Base-by-base conservation (phyloP, 2,329 filamentous ascomycete genomes). In the Phyllosticta citrichinensis region DNA sequence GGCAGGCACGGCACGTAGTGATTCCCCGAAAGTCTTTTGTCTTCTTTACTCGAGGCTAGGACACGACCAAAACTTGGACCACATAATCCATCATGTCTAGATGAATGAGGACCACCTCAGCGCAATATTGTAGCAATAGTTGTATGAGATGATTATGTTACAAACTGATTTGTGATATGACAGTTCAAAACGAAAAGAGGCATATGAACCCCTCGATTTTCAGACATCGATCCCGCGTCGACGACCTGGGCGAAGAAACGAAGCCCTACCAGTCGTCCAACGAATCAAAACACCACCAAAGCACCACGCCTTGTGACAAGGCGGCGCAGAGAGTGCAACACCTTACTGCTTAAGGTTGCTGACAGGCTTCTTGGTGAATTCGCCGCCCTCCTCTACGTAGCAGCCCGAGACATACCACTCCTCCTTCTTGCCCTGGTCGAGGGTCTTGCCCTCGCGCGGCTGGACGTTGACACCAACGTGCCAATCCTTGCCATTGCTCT, bases 351-450 rank as follows among this genome's bases (percentile, higher is more conserved):
- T 3, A 73, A 79, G 35, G 79, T 62, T 1, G 14, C 14, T n/a
- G 40, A 47, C 40, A 2, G 40, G 74, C 40, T n/a, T 47, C 14
- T n/a, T 47, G 40, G 40, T 47, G 5, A 47, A n/a, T 5, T 47
- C 40, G 6, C n/a, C 69, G 3, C 82, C 84, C 55, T 75, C 79
- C 78, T 90, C 87, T 56, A 89, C 79, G 67, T 88, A 90, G 3
- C 88, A 83, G 9, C 87, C 86, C 3, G 82, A 86, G 74, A 88
- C 89, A 71, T 83, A 88, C 77, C 86, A 85, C 68, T 89, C 86
- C 76, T 89, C 87, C 40, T n/a, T 47, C 40, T 47, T 47, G 2
- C 72, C 71, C 47, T 71, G 75, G 3, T 68, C 70, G 50, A 83
- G 81, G 54, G 79, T 71, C 55, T 81, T 80, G 0, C 83, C 83